Evolutionary conservation across 2,329 filamentous ascomycete species (phyloP).

Genomic region (Fusarium abutilonis): DNA sequence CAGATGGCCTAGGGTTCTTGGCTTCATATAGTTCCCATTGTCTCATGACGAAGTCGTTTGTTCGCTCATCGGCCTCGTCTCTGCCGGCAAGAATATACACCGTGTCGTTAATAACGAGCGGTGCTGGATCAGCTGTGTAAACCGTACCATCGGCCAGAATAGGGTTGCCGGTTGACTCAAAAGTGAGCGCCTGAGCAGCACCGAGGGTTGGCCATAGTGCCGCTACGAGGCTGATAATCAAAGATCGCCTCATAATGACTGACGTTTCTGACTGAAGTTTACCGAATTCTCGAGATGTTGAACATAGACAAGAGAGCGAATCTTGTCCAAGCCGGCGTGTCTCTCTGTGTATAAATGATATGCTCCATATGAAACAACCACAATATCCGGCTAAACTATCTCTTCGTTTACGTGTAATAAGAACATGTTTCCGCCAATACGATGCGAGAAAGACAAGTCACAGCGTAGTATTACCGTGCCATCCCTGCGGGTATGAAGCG

Average conservation of each 20-base stretch:
- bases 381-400: neutral
- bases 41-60: conserved; percentile 51
- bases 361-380: neutral
- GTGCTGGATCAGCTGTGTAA: conserved; percentile 54
- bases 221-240: neutral
- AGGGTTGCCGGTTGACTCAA: conserved; percentile 50
- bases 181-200: conserved; percentile 12
- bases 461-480: neutral
- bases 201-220: conserved; percentile 1
- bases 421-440: conserved; percentile 13
- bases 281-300: neutral
- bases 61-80: conserved; percentile 45
- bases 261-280: neutral
- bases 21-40: conserved; percentile 52
- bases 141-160: conserved; percentile 51
- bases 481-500: neutral
- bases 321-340: no score
- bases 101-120: conserved; percentile 50
- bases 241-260: conserved; percentile 3
- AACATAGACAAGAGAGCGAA: no score
- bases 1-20: conserved; percentile 44
- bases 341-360: neutral
- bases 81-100: conserved; percentile 52
- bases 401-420: neutral
- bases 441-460: neutral